Evolutionary conservation across 176 grass and related monocot genomes (phyloP).

Genomic region (Zea luxurians): DNA sequence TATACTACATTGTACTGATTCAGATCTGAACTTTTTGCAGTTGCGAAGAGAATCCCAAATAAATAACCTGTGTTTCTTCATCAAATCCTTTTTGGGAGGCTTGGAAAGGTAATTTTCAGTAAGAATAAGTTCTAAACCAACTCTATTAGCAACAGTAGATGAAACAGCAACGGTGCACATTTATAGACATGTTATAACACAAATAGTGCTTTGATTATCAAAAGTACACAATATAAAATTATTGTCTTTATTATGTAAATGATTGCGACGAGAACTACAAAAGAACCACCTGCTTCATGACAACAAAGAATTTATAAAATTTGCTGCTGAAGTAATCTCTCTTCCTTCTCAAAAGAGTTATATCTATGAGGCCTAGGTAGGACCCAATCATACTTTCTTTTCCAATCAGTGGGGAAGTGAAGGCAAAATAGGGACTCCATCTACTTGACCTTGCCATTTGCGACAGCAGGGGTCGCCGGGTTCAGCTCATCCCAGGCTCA

Average conservation of each 20-base stretch:
- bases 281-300: conserved; percentile 38
- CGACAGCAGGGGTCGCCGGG: no score
- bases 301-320: conserved; percentile 42
- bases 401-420: conserved; percentile 9
- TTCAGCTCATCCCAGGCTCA: conserved; percentile 80
- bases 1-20: no score
- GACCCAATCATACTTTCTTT: conserved; percentile 29
- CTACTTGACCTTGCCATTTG: no score
- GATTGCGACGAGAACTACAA: conserved; percentile 45
- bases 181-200: not conserved
- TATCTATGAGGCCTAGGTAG: conserved; percentile 43
- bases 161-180: not conserved
- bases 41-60: no score
- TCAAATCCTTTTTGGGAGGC: no score
- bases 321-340: conserved; percentile 48
- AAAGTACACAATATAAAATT: conserved; percentile 40
- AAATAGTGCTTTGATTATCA: conserved; percentile 32
- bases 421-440: no score
- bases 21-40: no score
- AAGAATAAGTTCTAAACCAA: no score
- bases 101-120: no score
- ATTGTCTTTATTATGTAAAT: conserved; percentile 48
- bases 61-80: no score
- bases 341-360: conserved; percentile 49
- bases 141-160: no score